Conservation (phyloP, 2,329 filamentous ascomycete genomes). For the Penicillium sp. region DNA sequence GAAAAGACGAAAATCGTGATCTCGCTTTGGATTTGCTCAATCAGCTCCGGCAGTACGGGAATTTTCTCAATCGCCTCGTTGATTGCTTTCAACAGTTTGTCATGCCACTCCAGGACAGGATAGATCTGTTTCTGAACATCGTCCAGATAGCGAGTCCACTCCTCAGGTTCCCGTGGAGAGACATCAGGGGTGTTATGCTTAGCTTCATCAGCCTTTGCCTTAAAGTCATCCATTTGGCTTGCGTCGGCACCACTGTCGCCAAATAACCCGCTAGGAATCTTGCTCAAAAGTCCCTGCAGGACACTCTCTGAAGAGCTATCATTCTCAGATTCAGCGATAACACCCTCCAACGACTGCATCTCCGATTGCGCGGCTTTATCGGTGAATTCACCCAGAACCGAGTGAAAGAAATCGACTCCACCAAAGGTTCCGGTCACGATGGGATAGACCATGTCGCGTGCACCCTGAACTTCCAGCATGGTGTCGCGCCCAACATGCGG, state of each 20-base stretch:
- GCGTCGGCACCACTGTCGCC: conserved; percentile 66
- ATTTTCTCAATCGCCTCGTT: conserved; percentile 78
- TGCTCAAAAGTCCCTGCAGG: conserved; percentile 75
- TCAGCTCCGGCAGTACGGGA: conserved; percentile 77
- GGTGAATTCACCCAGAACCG: conserved; percentile 74
- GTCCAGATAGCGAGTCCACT: conserved; percentile 75
- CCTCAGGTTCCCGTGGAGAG: conserved; percentile 77
- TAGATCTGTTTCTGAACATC: conserved; percentile 77
- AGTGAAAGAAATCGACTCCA: conserved; percentile 91
- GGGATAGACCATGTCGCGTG: conserved; percentile 69
- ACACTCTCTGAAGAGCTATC: conserved; percentile 68
- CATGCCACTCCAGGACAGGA: conserved; percentile 87
- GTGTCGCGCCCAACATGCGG: conserved; percentile 80
- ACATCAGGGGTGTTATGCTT: conserved; percentile 74
- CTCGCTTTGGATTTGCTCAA: conserved; percentile 85
- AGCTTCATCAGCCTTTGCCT: conserved; percentile 70
- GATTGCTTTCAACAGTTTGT: conserved; percentile 80
- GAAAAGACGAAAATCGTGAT: conserved; percentile 88
- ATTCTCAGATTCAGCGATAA: conserved; percentile 63
- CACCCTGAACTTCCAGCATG: conserved; percentile 68
- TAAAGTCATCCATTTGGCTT: conserved; percentile 74
- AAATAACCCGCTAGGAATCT: conserved; percentile 78
- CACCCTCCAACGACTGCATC: conserved; percentile 83
- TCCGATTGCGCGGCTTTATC: conserved; percentile 92
- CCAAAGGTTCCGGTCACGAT: conserved; percentile 90